Evolutionary conservation across 2,329 filamentous ascomycete genomes (phyloP).

Genomic region (Truncatella angustata): DNA sequence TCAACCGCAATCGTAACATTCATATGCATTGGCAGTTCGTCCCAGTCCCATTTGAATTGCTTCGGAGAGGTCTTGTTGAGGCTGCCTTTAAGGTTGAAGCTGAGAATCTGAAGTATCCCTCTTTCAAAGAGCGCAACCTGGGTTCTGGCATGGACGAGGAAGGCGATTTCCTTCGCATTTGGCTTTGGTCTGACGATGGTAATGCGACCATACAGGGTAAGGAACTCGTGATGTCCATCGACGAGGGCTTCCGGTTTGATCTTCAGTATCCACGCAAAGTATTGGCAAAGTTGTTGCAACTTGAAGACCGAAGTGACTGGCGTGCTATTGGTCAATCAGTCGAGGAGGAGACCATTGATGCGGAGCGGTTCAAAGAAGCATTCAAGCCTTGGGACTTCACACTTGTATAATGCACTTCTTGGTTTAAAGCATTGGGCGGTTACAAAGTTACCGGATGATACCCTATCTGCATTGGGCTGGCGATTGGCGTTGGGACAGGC

Average conservation of each 20-base stretch:
- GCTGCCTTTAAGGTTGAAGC: constrained; percentile 87
- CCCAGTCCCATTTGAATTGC: constrained; percentile 67
- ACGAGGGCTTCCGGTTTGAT: constrained; percentile 74
- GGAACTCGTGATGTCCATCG: constrained; percentile 72
- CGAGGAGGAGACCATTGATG: constrained; percentile 77
- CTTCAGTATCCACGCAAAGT: constrained; percentile 87
- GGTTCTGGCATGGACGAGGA: constrained; percentile 48
- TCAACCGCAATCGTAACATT: constrained; percentile 76
- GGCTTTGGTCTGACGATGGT: constrained; percentile 68
- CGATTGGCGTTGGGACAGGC: background rate
- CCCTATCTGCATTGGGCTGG: constrained; percentile 6
- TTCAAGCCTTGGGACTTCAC: constrained; percentile 91
- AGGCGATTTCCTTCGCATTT: constrained; percentile 76
- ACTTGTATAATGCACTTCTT: constrained; percentile 18
- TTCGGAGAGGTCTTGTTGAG: constrained; percentile 74
- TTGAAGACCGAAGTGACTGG: constrained; percentile 82
- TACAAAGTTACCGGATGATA: constrained; percentile 1
- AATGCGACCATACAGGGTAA: constrained; percentile 59
- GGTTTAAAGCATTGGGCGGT: background rate
- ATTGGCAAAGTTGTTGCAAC: constrained; percentile 78
- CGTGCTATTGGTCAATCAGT: constrained; percentile 76
- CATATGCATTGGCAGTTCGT: constrained; percentile 95
- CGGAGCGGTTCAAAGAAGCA: constrained; percentile 72
- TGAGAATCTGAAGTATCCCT: constrained; percentile 64
- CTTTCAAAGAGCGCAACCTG: constrained; percentile 47